These are phyloP conservation scores for Talaromyces verruculosus DNA, from an alignment of 2,329 filamentous ascomycete genomes.

Conservation along the genomic window DNA sequence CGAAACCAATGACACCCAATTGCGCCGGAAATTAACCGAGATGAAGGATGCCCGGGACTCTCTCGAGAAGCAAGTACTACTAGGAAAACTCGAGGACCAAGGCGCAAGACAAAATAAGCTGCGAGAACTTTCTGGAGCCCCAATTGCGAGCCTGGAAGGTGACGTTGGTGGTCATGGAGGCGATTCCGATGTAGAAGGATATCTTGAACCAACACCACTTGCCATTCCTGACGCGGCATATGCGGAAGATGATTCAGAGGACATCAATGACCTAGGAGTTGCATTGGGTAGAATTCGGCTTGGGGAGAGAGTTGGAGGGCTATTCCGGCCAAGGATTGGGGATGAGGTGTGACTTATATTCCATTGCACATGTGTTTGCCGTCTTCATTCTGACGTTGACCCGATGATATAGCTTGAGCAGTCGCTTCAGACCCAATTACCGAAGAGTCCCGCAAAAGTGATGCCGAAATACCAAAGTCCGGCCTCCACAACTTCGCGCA, in stretches of 20 bases:
- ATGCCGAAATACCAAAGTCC: background rate
- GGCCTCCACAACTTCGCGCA: background rate
- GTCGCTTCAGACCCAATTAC: background rate
- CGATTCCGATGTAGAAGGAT: conserved; percentile 6
- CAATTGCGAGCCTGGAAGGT: conserved; percentile 6
- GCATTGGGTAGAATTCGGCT: conserved; percentile 3
- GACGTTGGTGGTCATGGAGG: background rate
- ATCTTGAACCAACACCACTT: conserved; percentile 14
- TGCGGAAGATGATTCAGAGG: conserved; percentile 23
- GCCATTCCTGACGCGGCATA: conserved; percentile 22
- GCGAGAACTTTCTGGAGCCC: background rate
- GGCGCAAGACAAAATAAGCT: background rate
- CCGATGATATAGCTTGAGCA: conserved; percentile 39
- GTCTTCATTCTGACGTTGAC: conserved; percentile 11
- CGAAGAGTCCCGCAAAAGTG: background rate
- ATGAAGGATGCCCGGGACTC: conserved; percentile 10
- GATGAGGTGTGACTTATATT: conserved; percentile 1
- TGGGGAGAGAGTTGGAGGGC: conserved; percentile 2
- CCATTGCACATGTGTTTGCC: background rate
- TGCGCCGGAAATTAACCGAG: conserved; percentile 4
- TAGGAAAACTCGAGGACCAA: background rate
- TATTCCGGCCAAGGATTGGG: conserved; percentile 10
- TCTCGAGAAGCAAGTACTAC: background rate
- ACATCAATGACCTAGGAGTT: conserved; percentile 11
- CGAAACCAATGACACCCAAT: background rate